phyloP scores from a whole-genome alignment of 495 filamentous ascomycete species.

The Daldinia concentrica region DNA sequence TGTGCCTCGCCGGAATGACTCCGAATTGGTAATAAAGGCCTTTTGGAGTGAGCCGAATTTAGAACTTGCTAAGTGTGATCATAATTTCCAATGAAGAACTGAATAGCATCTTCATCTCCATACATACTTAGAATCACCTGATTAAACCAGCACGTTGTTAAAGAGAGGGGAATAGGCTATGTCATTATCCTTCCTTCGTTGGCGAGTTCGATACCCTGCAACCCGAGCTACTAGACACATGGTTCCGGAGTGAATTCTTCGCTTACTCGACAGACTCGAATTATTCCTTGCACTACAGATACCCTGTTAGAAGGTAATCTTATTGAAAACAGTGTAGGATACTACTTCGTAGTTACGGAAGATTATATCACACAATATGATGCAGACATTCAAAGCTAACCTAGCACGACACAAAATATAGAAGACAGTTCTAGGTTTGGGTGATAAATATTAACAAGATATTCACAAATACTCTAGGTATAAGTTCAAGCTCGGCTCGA shows the following conservation, averaged over 20 bases:
- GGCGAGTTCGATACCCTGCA: neutral
- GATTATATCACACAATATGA: no score
- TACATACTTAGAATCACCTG: neutral
- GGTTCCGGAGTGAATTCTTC: neutral
- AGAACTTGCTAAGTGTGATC: neutral
- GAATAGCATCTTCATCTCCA: neutral
- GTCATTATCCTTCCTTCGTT: neutral
- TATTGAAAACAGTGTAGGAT: no score
- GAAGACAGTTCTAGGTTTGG: neutral
- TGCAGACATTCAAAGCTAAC: no score
- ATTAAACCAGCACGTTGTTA: neutral
- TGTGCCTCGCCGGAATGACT: slow-evolving; percentile 13
- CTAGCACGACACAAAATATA: no score
- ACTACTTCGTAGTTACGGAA: no score
- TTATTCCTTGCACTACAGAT: neutral
- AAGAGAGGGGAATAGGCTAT: neutral
- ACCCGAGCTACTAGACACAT: neutral
- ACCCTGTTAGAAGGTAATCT: no score
- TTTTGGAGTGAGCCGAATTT: slow-evolving; percentile 10
- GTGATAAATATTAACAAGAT: slow-evolving; percentile 38
- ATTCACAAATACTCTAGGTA: slow-evolving; percentile 46
- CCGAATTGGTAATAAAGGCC: neutral
- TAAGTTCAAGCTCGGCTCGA: slow-evolving; percentile 41
- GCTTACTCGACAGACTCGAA: neutral
- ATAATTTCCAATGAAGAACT: neutral